Evolutionary conservation across 495 filamentous ascomycete species (phyloP), one percentile per base, ranked within the genome.

Genomic region (Hypoxylon fragiforme): DNA sequence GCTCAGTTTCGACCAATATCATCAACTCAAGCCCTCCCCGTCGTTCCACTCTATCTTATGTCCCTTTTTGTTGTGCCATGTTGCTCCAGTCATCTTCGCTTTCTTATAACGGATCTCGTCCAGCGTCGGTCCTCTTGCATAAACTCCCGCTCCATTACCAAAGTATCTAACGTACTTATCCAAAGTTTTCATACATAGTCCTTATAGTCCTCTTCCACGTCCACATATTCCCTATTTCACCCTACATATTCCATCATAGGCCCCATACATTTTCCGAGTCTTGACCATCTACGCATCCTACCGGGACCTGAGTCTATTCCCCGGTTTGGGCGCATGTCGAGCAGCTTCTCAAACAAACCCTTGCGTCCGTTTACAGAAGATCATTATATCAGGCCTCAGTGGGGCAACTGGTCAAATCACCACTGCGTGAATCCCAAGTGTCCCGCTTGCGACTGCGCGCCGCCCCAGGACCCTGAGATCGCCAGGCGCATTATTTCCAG

Each of bases 1-100:
- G 63, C 63, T 60, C 63, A 57, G 54, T 37, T 49, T 45, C 58
- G 59, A 47, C 54, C 63, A 57, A 54, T 58, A 51, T 54, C 38
- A 20, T 57, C 48, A 45, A 44, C 38, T 57, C 19, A 45, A 57
- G 53, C 44, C 24, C 53, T 49, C 43, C 51, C 47, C 50, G 53
- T 56, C 41, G 53, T 60, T 54, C 58, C 62, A 57, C 52, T 53
- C 38, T 50, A 38, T 38, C 51, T 48, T 56, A 60, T 61, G 49
- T 61, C 57, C n/a, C 60, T 50, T 67, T 49, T 62, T 44, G 62
- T 64, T 48, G 50, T 63, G 65, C 65, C 65, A 67, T 62, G 65
- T 67, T 63, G 65, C 50, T 67, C 62, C 62, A 65, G 50, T 67
- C 37, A 38, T 38, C 43, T 50, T 38, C n/a, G 14, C 55, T 63